Conservation (phyloP, 2,329 filamentous ascomycete genomes). For the Cryphonectria naterciae region DNA sequence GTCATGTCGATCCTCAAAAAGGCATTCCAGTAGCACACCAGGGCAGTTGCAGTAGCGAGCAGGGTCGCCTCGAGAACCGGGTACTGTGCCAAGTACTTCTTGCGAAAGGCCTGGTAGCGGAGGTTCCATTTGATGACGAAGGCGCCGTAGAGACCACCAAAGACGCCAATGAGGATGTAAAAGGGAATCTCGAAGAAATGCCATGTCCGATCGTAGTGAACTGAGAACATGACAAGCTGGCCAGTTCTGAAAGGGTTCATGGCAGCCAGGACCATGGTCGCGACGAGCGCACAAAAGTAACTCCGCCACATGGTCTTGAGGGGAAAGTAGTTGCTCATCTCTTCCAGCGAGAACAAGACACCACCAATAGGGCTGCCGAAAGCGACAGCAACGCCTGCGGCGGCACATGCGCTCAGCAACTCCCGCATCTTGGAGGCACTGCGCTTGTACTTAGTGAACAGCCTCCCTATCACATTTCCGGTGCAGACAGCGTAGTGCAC, state of each 20-base stretch:
- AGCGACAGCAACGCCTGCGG: constrained; percentile 92
- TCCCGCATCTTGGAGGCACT: constrained; percentile 95
- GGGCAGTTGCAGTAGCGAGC: constrained; percentile 79
- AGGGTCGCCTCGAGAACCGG: constrained; percentile 85
- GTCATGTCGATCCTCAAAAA: constrained; percentile 98
- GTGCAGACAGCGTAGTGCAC: constrained; percentile 99
- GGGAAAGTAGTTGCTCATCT: constrained; percentile 96
- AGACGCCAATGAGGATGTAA: constrained; percentile 87
- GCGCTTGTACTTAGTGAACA: constrained; percentile 89
- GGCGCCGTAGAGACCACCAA: constrained; percentile 92
- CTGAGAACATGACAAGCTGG: constrained; percentile 98
- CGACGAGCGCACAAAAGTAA: constrained; percentile 96
- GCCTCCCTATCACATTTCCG: constrained; percentile 90
- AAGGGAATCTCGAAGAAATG: constrained; percentile 97
- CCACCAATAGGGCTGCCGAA: constrained; percentile 98
- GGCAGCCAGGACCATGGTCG: constrained; percentile 86
- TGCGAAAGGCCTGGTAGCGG: constrained; percentile 86
- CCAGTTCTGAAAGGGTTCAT: constrained; percentile 99
- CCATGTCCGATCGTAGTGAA: constrained; percentile 93
- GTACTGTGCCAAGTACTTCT: constrained; percentile 85
- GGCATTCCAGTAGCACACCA: constrained; percentile 96
- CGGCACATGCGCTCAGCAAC: constrained; percentile 91
- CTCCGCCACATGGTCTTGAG: constrained; percentile 97
- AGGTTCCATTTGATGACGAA: constrained; percentile 99
- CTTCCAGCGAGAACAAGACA: constrained; percentile 93